These are phyloP conservation scores for Glonium stellatum DNA, from an alignment of 495 filamentous ascomycete genomes.

Conservation along the genomic window DNA sequence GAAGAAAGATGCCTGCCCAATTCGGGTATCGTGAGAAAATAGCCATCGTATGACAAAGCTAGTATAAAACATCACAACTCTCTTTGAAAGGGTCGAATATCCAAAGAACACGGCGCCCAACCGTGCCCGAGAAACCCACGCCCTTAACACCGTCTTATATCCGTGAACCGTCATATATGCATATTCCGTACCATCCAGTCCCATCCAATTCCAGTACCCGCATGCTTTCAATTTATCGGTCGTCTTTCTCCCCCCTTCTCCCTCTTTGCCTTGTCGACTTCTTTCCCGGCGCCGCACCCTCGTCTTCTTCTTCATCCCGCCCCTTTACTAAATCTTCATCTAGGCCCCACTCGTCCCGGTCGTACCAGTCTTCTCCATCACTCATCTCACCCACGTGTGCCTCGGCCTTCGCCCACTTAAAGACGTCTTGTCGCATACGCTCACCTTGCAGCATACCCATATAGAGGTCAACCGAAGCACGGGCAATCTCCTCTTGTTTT, in stretches of 20 bases:
- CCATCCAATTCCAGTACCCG: background rate
- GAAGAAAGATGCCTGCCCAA: background rate
- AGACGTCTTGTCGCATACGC: conserved; percentile 68
- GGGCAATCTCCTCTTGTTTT: conserved; percentile 90
- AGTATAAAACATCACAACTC: background rate
- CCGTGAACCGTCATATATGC: background rate
- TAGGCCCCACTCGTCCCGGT: conserved; percentile 79
- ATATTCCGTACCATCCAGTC: background rate
- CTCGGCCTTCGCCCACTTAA: conserved; percentile 84
- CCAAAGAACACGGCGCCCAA: background rate
- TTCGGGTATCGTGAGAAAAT: background rate
- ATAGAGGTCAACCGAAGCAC: conserved; percentile 68
- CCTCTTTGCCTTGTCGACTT: conserved; percentile 26
- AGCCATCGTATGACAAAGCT: background rate
- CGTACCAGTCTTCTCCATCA: conserved; percentile 95
- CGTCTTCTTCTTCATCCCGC: conserved; percentile 74
- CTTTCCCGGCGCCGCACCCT: conserved; percentile 16
- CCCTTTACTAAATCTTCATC: conserved; percentile 84
- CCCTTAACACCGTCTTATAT: conserved; percentile 1
- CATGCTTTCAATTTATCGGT: conserved; percentile 5
- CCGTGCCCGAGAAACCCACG: background rate
- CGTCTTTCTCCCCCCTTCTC: conserved; percentile 21
- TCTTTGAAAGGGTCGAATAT: no score
- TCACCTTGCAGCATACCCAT: conserved; percentile 69
- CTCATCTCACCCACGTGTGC: conserved; percentile 79